phyloP scores from a whole-genome alignment of 1,139 yeast species.

The Kurtzmaniella quercitrusa region DNA sequence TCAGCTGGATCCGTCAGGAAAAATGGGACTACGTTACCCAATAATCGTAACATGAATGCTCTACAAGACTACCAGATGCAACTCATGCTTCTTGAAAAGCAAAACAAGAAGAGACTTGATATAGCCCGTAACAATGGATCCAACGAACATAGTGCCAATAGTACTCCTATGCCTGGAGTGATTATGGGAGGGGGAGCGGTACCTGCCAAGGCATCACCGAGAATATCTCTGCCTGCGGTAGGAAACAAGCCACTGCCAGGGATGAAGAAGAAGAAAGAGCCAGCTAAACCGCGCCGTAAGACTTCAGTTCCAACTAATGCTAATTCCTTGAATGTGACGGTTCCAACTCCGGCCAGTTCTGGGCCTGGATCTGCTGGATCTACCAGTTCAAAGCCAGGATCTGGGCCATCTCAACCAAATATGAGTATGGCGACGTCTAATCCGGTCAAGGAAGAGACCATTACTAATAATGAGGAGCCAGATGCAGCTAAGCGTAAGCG shows the following conservation, averaged over 20 bases:
- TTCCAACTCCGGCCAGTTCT: neutral
- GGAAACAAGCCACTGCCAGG: slow-evolving; percentile 36
- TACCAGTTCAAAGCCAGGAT: neutral
- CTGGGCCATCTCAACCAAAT: neutral
- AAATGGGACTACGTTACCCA: slow-evolving; percentile 7
- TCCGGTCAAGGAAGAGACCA: slow-evolving; percentile 19
- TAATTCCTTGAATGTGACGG: slow-evolving; percentile 14
- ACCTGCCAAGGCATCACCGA: slow-evolving; percentile 8
- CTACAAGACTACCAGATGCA: slow-evolving; percentile 77
- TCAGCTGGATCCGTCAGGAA: neutral
- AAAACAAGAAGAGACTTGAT: slow-evolving; percentile 60
- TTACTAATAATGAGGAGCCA: neutral
- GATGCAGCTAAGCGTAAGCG: slow-evolving; percentile 21
- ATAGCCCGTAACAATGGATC: slow-evolving; percentile 40
- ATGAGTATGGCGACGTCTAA: slow-evolving; percentile 1
- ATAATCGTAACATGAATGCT: slow-evolving; percentile 34
- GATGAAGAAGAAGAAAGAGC: slow-evolving; percentile 26
- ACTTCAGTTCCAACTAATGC: slow-evolving; percentile 15
- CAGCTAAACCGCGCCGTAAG: slow-evolving; percentile 18
- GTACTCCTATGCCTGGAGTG: slow-evolving; percentile 12
- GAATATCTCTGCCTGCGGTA: slow-evolving; percentile 27
- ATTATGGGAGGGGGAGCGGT: slow-evolving; percentile 4
- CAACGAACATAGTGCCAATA: slow-evolving; percentile 14
- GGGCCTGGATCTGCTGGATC: slow-evolving; percentile 3
- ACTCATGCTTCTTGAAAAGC: slow-evolving; percentile 65